Percentiles rank a stretch among this genome's conserved stretches.
Evolutionary conservation across 2,329 filamentous ascomycete genomes (phyloP).

Genomic region (Lachnellula subtilissima): DNA sequence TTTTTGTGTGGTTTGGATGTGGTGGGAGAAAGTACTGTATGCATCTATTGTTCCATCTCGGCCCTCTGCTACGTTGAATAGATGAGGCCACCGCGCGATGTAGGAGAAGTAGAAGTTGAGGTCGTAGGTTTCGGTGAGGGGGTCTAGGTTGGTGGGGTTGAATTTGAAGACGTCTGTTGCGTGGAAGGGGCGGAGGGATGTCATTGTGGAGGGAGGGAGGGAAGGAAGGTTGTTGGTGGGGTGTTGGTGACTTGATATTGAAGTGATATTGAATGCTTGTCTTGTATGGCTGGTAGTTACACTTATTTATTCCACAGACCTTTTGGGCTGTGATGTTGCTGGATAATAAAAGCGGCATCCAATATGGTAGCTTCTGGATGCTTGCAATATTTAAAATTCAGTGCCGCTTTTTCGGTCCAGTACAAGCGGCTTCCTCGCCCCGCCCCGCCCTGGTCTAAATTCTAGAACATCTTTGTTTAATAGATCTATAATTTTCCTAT

Average conservation of each 20-base stretch:
- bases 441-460: too few species aligned
- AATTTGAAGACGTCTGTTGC: conserved; percentile 82
- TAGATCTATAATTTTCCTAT: too few species aligned
- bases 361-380: too few species aligned
- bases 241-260: background rate
- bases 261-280: background rate
- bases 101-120: conserved; percentile 94
- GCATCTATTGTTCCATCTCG: conserved; percentile 83
- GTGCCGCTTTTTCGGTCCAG: too few species aligned
- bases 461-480: too few species aligned
- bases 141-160: conserved; percentile 92
- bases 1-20: too few species aligned
- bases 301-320: too few species aligned
- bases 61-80: conserved; percentile 90
- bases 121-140: conserved; percentile 96
- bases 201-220: conserved; percentile 48
- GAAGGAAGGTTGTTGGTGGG: background rate
- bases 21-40: conserved; percentile 63
- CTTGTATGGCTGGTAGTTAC: background rate
- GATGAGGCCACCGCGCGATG: conserved; percentile 88
- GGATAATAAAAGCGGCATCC: too few species aligned
- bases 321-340: too few species aligned
- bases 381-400: too few species aligned
- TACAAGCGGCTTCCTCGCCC: too few species aligned
- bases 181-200: conserved; percentile 78